Conservation (phyloP, 2,329 filamentous ascomycete genomes). For the Penicillium sp. region DNA sequence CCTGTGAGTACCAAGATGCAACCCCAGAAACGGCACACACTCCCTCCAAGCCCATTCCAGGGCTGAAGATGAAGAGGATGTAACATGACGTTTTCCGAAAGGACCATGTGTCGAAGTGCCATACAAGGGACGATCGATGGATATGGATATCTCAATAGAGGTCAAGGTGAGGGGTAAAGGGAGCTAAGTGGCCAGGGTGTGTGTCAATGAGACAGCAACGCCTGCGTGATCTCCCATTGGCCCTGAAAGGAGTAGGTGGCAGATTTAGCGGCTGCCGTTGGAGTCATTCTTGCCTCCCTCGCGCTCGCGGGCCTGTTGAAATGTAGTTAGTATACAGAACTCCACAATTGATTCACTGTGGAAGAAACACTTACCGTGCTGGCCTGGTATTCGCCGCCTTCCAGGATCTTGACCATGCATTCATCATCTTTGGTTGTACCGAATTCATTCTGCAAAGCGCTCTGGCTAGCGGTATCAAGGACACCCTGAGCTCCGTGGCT, state of each 20-base stretch:
- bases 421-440: conserved; percentile 77
- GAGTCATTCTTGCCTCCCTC: conserved; percentile 31
- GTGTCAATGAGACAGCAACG: background rate
- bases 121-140: conserved; percentile 2
- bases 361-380: conserved; percentile 49
- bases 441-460: conserved; percentile 78
- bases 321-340: conserved; percentile 7
- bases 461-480: conserved; percentile 72
- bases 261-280: conserved; percentile 28
- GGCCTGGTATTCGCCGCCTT: conserved; percentile 69
- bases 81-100: background rate
- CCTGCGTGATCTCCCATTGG: background rate
- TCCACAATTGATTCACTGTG: background rate
- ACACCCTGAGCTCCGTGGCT: conserved; percentile 85
- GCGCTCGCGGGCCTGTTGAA: conserved; percentile 29
- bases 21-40: conserved; percentile 3
- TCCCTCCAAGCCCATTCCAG: background rate
- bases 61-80: background rate
- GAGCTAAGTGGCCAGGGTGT: background rate
- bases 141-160: conserved; percentile 7
- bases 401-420: conserved; percentile 75
- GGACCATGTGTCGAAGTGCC: background rate
- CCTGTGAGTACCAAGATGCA: conserved; percentile 22
- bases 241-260: background rate
- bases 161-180: conserved; percentile 1